Evolutionary conservation across 345 rosid genomes (phyloP).

Genomic region (Brassica rapa): DNA sequence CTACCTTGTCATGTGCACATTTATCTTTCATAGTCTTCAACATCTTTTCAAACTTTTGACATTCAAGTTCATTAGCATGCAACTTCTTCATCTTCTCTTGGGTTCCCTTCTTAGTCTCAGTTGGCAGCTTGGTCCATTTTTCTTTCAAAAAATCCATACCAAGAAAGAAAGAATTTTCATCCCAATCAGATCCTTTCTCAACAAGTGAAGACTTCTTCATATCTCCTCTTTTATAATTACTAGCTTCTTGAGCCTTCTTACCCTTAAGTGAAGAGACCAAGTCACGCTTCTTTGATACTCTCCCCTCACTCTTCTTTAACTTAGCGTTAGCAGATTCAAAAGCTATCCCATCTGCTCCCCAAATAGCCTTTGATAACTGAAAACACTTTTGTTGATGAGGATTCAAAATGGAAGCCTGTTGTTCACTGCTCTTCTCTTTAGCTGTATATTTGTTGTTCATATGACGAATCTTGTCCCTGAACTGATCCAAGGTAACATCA

Average conservation of each 20-base stretch:
- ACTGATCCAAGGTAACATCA: not conserved
- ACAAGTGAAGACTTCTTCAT: not conserved
- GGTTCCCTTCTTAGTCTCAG: not conserved
- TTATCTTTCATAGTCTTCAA: not conserved
- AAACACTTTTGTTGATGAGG: not conserved
- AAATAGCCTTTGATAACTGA: not conserved
- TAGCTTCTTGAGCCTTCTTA: not conserved
- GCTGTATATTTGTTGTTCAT: not conserved
- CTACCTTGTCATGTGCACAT: not conserved
- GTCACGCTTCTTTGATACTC: not conserved
- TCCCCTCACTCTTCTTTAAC: not conserved
- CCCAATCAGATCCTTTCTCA: not conserved
- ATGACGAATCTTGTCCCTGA: not conserved
- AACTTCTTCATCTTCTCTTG: slow-evolving; percentile 9
- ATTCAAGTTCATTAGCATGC: not conserved
- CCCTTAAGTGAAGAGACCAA: not conserved
- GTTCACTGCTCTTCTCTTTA: not conserved
- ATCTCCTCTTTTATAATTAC: not conserved
- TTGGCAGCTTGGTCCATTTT: not conserved
- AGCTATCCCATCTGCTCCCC: not conserved
- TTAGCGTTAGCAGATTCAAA: not conserved
- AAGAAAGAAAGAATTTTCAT: slow-evolving; percentile 3
- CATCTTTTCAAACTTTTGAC: not conserved
- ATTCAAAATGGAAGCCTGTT: not conserved
- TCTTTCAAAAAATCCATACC: not conserved